These are phyloP conservation scores for Tylopilus sp. DNA, from an alignment of 768 basidiomycete genomes.

Conservation along the genomic window DNA sequence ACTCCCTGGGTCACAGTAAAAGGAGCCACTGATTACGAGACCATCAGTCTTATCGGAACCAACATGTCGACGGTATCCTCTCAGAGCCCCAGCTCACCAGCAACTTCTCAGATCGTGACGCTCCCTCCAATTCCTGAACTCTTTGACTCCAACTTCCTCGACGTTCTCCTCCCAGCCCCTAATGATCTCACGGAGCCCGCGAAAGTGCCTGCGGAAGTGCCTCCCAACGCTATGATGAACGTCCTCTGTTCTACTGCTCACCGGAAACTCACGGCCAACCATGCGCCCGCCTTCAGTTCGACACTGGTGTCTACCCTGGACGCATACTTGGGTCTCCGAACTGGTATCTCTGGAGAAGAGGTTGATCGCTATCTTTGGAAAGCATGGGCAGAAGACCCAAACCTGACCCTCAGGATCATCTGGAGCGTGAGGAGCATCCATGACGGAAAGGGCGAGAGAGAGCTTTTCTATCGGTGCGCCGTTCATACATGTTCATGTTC, in stretches of 20 bases:
- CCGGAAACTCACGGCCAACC: conserved; percentile 48
- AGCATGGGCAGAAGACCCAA: conserved; percentile 58
- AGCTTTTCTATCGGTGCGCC: conserved; percentile 61
- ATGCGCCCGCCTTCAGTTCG: conserved; percentile 47
- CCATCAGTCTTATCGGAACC: too few species aligned
- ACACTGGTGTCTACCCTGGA: conserved; percentile 53
- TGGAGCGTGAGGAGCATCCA: conserved; percentile 70
- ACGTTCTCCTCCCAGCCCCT: conserved; percentile 47
- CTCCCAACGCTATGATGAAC: conserved; percentile 51
- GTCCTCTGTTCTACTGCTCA: conserved; percentile 43
- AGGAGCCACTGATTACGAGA: too few species aligned
- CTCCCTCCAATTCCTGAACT: conserved; percentile 60
- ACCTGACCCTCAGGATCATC: conserved; percentile 59
- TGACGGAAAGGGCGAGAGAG: conserved; percentile 61
- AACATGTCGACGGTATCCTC: too few species aligned
- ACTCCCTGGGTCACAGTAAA: too few species aligned
- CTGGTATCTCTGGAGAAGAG: conserved; percentile 10
- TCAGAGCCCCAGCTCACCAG: too few species aligned
- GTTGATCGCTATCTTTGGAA: conserved; percentile 39
- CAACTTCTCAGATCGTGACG: conserved; percentile 42
- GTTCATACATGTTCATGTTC: too few species aligned
- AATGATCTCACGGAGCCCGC: not conserved
- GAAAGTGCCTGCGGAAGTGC: not conserved
- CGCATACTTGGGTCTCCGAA: conserved; percentile 48
- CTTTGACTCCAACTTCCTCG: conserved; percentile 51